These are phyloP conservation scores for Peronospora belbahrii DNA, from an alignment of 352 stramenopile genomes.

Conservation along the genomic window DNA sequence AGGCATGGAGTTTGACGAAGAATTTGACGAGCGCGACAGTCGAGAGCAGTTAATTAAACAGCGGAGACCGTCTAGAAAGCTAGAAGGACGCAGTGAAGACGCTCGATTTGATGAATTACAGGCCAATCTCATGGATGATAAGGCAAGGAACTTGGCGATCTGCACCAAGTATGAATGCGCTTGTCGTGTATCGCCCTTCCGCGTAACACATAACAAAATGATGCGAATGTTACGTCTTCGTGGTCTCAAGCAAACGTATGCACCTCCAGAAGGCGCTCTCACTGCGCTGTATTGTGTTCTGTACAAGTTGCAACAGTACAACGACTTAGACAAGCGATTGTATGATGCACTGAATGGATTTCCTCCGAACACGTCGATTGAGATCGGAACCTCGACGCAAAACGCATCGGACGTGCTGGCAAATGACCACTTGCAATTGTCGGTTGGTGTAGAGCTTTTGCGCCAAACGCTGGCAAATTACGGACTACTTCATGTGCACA, in stretches of 20 bases:
- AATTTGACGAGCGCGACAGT: slow-evolving; percentile 7
- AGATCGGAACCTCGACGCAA: slow-evolving; percentile 2
- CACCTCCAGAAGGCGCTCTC: slow-evolving; percentile 25
- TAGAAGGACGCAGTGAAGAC: slow-evolving; percentile 10
- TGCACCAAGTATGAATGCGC: slow-evolving; percentile 60
- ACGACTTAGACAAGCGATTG: slow-evolving; percentile 63
- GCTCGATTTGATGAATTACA: slow-evolving; percentile 46
- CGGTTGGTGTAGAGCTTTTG: slow-evolving; percentile 39
- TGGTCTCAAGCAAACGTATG: slow-evolving; percentile 40
- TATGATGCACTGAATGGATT: slow-evolving; percentile 49
- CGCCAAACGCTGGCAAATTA: slow-evolving; percentile 64
- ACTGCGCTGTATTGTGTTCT: slow-evolving; percentile 63
- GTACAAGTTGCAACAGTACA: slow-evolving; percentile 55
- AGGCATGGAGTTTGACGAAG: slow-evolving; percentile 12
- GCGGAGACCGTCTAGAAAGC: slow-evolving; percentile 6
- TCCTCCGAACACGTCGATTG: not conserved
- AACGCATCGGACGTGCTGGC: slow-evolving; percentile 16
- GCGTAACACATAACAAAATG: slow-evolving; percentile 49
- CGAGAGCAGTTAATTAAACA: slow-evolving; percentile 9
- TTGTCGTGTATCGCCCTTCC: slow-evolving; percentile 65
- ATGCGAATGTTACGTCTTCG: slow-evolving; percentile 47
- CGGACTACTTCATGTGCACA: slow-evolving; percentile 55
- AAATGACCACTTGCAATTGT: slow-evolving; percentile 26
- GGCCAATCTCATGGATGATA: slow-evolving; percentile 65
- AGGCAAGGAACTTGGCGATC: slow-evolving; percentile 52